phyloP scores from a whole-genome alignment of 2,329 filamentous ascomycete species.

The Ophiostoma sp. region DNA sequence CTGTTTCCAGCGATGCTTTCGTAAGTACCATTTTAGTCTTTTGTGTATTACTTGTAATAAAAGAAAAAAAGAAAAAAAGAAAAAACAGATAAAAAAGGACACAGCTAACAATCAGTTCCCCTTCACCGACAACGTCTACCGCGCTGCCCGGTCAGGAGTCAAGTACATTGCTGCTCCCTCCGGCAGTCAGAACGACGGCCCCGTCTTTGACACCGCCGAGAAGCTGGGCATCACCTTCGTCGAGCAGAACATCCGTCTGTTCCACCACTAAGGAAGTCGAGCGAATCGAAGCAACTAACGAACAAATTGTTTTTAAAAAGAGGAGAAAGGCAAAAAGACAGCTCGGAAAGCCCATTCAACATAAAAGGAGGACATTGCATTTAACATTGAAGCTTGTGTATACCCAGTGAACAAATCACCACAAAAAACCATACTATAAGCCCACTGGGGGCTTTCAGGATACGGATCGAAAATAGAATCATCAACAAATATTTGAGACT shows the following conservation, averaged over 20 bases:
- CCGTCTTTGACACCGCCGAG: conserved; percentile 83
- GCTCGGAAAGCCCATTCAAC: not conserved
- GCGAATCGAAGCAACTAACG: not conserved
- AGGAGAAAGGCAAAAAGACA: not conserved
- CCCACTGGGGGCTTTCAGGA: conserved; percentile 4
- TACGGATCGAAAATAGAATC: not conserved
- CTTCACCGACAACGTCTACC: conserved; percentile 96
- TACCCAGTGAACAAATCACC: conserved; percentile 20
- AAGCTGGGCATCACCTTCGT: conserved; percentile 90
- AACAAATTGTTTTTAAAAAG: conserved; percentile 8
- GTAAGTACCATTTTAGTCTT: conserved; percentile 49
- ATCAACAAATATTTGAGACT: not conserved
- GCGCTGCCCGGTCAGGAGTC: conserved; percentile 77
- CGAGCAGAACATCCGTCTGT: conserved; percentile 87
- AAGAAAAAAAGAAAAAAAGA: not conserved
- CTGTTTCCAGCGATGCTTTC: conserved; percentile 90
- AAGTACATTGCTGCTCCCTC: conserved; percentile 95
- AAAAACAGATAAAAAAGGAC: not conserved
- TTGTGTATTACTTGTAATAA: not conserved
- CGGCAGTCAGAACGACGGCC: conserved; percentile 78
- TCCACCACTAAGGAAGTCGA: conserved; percentile 69
- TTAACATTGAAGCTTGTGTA: conserved; percentile 19
- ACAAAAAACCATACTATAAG: not conserved
- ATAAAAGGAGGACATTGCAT: conserved; percentile 13
- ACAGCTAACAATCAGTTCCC: conserved; percentile 62